Conservation (phyloP, 2,329 filamentous ascomycete species). For the Dactylella cylindrospora region DNA sequence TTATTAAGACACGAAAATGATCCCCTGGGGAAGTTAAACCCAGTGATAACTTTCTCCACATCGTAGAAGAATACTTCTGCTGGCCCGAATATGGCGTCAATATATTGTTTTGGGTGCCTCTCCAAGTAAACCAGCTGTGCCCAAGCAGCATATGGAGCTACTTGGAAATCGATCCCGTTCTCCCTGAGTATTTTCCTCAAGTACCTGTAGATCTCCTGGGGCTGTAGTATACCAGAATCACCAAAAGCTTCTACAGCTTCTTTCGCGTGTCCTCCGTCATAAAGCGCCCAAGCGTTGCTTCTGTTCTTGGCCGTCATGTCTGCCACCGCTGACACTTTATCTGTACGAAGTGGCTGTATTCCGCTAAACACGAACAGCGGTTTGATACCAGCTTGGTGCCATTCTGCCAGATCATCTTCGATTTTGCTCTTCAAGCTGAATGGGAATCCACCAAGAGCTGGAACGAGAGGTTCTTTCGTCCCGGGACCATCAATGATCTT, state of each 20-base stretch:
- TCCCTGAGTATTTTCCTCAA: slow-evolving; percentile 47
- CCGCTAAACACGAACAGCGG: slow-evolving; percentile 92
- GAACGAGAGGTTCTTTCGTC: slow-evolving; percentile 81
- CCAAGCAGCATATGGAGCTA: slow-evolving; percentile 49
- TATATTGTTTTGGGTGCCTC: slow-evolving; percentile 47
- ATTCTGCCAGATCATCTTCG: slow-evolving; percentile 71
- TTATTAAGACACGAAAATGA: slow-evolving; percentile 67
- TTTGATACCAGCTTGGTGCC: slow-evolving; percentile 69
- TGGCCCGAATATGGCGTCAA: slow-evolving; percentile 49
- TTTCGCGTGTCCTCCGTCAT: slow-evolving; percentile 76
- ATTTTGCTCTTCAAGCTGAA: slow-evolving; percentile 75
- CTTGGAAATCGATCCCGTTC: slow-evolving; percentile 48
- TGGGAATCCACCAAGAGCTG: slow-evolving; percentile 85
- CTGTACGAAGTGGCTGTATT: slow-evolving; percentile 73
- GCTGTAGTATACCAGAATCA: slow-evolving; percentile 65
- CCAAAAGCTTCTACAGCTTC: slow-evolving; percentile 86
- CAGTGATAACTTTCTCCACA: slow-evolving; percentile 51
- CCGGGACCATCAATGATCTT: slow-evolving; percentile 70
- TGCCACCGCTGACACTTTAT: slow-evolving; percentile 63
- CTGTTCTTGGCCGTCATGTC: slow-evolving; percentile 68
- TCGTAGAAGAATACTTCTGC: slow-evolving; percentile 50
- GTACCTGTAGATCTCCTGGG: slow-evolving; percentile 47
- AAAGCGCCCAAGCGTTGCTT: slow-evolving; percentile 80
- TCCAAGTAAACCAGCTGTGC: slow-evolving; percentile 49
- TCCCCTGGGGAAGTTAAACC: slow-evolving; percentile 68